Base-by-base conservation (phyloP, 208 protist genomes). In the Balamuthia mandrillaris region DNA sequence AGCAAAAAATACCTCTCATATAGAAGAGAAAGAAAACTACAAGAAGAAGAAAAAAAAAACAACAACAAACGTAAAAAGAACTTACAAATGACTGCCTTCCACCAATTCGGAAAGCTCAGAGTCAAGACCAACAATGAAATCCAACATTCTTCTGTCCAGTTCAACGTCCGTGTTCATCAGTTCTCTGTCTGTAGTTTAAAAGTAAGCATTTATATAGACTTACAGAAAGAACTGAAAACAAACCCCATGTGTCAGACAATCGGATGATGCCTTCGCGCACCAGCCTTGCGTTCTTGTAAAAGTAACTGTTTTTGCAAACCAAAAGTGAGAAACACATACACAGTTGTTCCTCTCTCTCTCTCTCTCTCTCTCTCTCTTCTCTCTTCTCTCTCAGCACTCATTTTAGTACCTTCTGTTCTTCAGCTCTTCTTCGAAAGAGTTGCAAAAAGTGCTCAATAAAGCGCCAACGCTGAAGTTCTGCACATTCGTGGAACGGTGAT, bases 121-220 rank as follows among this genome's bases (percentile, higher is more conserved):
- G 54, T 89, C 88, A 12, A 89, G 81, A 7, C 88, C 88, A 21
- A 91, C 56, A 21, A 91, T 70, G 75, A 86, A 89, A 54, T 91
- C 88, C 1, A 89, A 58, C 88, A 91, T 61, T 33, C 86, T 77
- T 10, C 82, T 41, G 68, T 91, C 88, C 12, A 91, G 47, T 58
- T 79, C 56, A 3, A 88, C 70, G 18, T n/a, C 14, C 18, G 63
- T 47, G 51, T 70, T 42, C 31, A 87, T 56, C 5, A 89, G 56
- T 18, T 74, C 85, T 24, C 44, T 16, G n/a, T 60, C 47, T 27
- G n/a, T n/a, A n/a, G n/a, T 37, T 33, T 63, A 33, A 63, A 63
- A 10, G 56, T 24, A 24, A 33, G 56, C 31, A 44, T 37, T 2
- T 29, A 33, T 2, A 66, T 29, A 29, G 27, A 10, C 14, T 44